Conservation (phyloP, 2,329 filamentous ascomycete species). For the Niveomyces coronatus region DNA sequence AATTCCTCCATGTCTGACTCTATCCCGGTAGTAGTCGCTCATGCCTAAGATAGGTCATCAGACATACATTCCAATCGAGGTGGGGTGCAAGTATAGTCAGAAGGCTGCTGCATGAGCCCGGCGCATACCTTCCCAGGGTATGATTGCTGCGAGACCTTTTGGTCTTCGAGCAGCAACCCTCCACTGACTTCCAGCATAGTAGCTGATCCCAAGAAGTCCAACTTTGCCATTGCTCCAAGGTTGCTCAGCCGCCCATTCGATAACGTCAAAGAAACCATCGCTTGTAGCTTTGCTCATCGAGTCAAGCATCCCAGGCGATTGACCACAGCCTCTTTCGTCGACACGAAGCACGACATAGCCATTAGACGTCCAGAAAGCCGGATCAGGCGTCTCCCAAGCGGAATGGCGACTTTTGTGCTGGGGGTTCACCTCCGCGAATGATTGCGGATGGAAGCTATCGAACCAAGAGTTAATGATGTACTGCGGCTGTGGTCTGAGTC, state of each 20-base stretch:
- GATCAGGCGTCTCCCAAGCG: constrained; percentile 50
- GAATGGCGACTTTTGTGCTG: constrained; percentile 43
- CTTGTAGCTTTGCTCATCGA: constrained; percentile 38
- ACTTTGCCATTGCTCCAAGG: constrained; percentile 36
- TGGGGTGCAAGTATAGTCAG: too few relatives aligned
- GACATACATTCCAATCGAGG: too few relatives aligned
- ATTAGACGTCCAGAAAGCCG: constrained; percentile 42
- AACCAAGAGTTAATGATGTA: neutral
- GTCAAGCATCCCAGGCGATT: constrained; percentile 36
- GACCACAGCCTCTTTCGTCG: constrained; percentile 38
- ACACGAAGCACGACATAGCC: constrained; percentile 46
- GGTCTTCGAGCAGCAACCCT: constrained; percentile 34
- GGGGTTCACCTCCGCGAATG: constrained; percentile 40
- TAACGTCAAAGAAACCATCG: constrained; percentile 37
- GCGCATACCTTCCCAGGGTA: constrained; percentile 45
- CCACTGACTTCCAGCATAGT: constrained; percentile 36
- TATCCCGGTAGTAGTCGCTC: constrained; percentile 45
- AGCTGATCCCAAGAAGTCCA: constrained; percentile 35
- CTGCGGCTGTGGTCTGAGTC: too few relatives aligned
- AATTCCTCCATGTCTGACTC: constrained; percentile 52
- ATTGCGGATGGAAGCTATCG: constrained; percentile 27
- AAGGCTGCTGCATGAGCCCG: too few relatives aligned
- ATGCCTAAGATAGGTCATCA: too few relatives aligned
- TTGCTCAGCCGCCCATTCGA: constrained; percentile 39
- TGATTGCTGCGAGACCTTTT: constrained; percentile 33